A percentile compares a stretch with the other conserved stretches of the same genome.
Evolutionary conservation across 1,284 basidiomycete genomes (phyloP).

Genomic region (Ganoderma multipileum): DNA sequence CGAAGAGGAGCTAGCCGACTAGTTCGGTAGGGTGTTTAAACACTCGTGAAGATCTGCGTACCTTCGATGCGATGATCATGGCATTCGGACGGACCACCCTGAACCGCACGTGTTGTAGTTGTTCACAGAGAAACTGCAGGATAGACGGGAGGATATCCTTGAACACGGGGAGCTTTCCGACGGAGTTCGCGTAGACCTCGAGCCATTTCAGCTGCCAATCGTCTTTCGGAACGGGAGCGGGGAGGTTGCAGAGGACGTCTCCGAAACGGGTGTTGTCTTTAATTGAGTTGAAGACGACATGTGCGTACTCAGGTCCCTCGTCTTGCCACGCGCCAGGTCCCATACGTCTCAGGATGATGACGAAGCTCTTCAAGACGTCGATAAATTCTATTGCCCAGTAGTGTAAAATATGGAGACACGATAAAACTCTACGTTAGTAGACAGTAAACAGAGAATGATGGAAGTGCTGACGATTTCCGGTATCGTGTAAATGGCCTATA

Average conservation of each 20-base stretch:
- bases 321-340: conserved; percentile 67
- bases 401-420: conserved; percentile 11
- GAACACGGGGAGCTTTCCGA: conserved; percentile 60
- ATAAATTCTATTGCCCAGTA: conserved; percentile 60
- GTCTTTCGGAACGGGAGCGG: conserved; percentile 26
- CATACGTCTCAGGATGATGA: conserved; percentile 60
- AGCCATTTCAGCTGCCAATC: conserved; percentile 40
- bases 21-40: neutral
- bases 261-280: conserved; percentile 77
- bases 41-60: conserved; percentile 47
- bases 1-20: conserved; percentile 26
- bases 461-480: conserved; percentile 62
- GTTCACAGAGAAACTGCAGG: conserved; percentile 75
- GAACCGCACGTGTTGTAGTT: conserved; percentile 80
- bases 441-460: conserved; percentile 23
- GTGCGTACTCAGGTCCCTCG: conserved; percentile 72
- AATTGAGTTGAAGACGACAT: conserved; percentile 81
- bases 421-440: conserved; percentile 14
- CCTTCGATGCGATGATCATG: conserved; percentile 66
- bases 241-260: conserved; percentile 50
- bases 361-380: conserved; percentile 66
- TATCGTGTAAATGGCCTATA: conserved; percentile 67
- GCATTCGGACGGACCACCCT: conserved; percentile 60
- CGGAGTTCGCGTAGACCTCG: conserved; percentile 54
- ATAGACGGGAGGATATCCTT: conserved; percentile 74